Evolutionary conservation across 495 filamentous ascomycete species (phyloP).

Genomic region (Durotheca rogersii): DNA sequence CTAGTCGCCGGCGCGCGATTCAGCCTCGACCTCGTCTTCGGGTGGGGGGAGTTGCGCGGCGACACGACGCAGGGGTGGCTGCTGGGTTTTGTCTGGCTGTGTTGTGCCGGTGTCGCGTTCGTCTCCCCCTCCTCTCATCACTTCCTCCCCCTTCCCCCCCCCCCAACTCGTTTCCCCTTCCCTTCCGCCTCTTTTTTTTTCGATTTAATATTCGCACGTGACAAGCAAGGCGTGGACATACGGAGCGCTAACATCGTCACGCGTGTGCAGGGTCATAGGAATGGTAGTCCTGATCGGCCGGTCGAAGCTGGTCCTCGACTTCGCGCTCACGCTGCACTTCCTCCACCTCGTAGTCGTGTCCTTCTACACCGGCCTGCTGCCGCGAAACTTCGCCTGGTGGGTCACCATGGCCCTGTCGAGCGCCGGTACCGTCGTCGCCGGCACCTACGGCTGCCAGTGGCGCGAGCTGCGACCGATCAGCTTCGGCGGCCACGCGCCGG

Average conservation of each 20-base stretch:
- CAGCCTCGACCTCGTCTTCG: conserved; percentile 68
- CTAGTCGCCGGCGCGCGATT: conserved; percentile 78
- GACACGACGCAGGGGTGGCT: conserved; percentile 95
- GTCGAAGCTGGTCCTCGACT: conserved; percentile 90
- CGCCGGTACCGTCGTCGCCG: conserved; percentile 66
- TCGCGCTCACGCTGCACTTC: conserved; percentile 84
- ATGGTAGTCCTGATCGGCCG: conserved; percentile 78
- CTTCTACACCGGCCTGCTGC: conserved; percentile 73
- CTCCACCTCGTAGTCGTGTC: conserved; percentile 78
- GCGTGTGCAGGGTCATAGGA: conserved; percentile 66
- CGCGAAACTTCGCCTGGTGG: conserved; percentile 85
- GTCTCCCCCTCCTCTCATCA: conserved; percentile 39
- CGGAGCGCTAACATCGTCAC: conserved; percentile 10
- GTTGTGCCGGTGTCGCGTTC: conserved; percentile 77
- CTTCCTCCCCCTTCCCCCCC: conserved; percentile 12
- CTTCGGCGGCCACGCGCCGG: conserved; percentile 65
- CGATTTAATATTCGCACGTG: too few species aligned
- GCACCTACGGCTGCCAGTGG: conserved; percentile 89
- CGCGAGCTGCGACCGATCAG: conserved; percentile 84
- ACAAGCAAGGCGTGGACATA: too few species aligned
- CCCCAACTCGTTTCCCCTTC: conserved; percentile 2
- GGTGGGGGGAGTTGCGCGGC: conserved; percentile 78
- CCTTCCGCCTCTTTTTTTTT: too few species aligned
- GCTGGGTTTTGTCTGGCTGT: conserved; percentile 80
- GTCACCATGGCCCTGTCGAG: conserved; percentile 68